Evolutionary conservation across 1,284 basidiomycete species (phyloP).

Genomic region (Moesziomyces parantarcticus): DNA sequence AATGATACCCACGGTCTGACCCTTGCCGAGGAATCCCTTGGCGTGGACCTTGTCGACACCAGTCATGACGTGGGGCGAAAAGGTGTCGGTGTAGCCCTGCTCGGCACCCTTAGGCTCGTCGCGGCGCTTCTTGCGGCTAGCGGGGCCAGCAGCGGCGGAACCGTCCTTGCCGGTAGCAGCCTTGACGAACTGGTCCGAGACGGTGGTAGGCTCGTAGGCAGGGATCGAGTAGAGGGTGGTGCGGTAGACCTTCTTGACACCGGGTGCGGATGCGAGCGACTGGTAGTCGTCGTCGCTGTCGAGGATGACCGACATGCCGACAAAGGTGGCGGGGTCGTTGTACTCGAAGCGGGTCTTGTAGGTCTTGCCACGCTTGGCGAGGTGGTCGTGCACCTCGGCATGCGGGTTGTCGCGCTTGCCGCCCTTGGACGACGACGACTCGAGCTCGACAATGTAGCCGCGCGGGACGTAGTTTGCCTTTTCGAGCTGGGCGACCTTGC

Average conservation of each 20-base stretch:
- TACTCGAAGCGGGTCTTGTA: slow-evolving; percentile 52
- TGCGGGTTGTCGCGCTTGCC: slow-evolving; percentile 38
- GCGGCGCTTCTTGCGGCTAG: slow-evolving; percentile 30
- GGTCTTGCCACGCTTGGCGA: slow-evolving; percentile 38
- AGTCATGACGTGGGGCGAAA: slow-evolving; percentile 56
- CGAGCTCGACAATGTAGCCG: slow-evolving; percentile 48
- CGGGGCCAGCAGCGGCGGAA: slow-evolving; percentile 5
- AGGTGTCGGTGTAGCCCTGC: slow-evolving; percentile 42
- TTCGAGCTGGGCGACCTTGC: slow-evolving; percentile 33
- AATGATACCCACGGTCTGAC: slow-evolving; percentile 73
- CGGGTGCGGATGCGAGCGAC: slow-evolving; percentile 36
- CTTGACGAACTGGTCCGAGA: slow-evolving; percentile 44
- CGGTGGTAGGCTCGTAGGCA: slow-evolving; percentile 43
- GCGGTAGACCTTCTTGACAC: slow-evolving; percentile 44
- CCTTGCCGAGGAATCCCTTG: slow-evolving; percentile 72
- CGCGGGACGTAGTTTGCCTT: slow-evolving; percentile 34
- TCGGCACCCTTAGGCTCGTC: slow-evolving; percentile 37
- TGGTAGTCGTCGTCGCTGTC: slow-evolving; percentile 48
- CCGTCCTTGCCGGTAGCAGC: slow-evolving; percentile 29
- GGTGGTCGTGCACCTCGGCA: slow-evolving; percentile 42
- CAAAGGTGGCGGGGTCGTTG: slow-evolving; percentile 48
- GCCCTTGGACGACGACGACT: slow-evolving; percentile 18
- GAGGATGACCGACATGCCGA: slow-evolving; percentile 49
- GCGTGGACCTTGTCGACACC: slow-evolving; percentile 72
- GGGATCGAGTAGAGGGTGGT: slow-evolving; percentile 43